Evolutionary conservation across 2,329 filamentous ascomycete genomes (phyloP), one percentile per base, ranked within the genome.

Genomic region (Calonectria naviculata): DNA sequence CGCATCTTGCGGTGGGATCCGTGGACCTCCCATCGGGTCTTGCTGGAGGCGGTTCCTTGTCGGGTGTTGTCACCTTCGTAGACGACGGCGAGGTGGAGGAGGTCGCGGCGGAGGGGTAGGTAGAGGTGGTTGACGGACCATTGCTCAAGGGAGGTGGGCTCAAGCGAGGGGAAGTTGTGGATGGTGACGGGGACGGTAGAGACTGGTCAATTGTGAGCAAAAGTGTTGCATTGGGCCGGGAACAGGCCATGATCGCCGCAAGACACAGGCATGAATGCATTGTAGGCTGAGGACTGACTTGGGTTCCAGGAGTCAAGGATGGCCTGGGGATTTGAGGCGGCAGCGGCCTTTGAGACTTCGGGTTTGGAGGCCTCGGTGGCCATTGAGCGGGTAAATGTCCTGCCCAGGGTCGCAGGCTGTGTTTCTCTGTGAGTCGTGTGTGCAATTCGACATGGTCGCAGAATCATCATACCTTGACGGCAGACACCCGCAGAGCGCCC

Each of bases 51-150:
- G 3, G 95, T 97, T 74, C 97, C 97, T 82, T 95, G 93, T 34
- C 97, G 93, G 67, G 94, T 93, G 80, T 88, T 90, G 86, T 98
- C 96, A 76, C 94, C 97, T 86, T 99, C 97, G 87, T 93, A 98
- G 77, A 98, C 86, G 70, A 99, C 91, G 70, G 97, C 97, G 74
- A 94, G 91, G 86, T 99, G 96, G 65, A 99, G 92, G 75, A 99
- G 91, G 83, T 99, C 97, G 82, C 93, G 92, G 71, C 97, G 93
- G 56, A 98, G 89, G 3, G 97, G 97, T 38, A 98, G 90, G 80
- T 94, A 87, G 52, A 99, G 93, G 83, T 98, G 95, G 79, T 94
- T 93, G 71, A 91, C 87, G 46, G 93, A 92, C 87, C 95, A 98
- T 78, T 90, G 85, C 81, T 94, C 91, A 82, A 97, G 93, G 62